Conservation (phyloP, 306 rosid species). For the Lotus japonicus region DNA sequence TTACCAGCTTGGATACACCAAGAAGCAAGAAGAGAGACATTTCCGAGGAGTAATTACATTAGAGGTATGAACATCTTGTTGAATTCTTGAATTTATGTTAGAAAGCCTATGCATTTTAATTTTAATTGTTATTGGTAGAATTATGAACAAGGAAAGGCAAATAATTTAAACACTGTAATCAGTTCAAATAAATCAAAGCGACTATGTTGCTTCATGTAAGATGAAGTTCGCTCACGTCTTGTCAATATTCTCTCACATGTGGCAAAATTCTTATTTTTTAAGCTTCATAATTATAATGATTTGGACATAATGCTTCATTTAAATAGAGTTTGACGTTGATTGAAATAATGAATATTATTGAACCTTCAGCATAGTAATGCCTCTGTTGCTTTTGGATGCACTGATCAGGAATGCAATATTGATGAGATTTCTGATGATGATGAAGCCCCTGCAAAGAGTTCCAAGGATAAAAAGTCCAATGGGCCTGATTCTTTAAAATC, state of each 20-base stretch:
- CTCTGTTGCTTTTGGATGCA: slow-evolving; percentile 16
- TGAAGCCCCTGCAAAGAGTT: slow-evolving; percentile 36
- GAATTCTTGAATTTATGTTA: slow-evolving; percentile 10
- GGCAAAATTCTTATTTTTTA: not conserved
- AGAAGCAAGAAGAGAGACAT: slow-evolving; percentile 53
- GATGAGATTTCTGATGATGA: slow-evolving; percentile 53
- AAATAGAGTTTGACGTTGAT: slow-evolving; percentile 12
- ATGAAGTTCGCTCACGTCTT: too few species aligned
- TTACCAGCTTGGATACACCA: slow-evolving; percentile 59
- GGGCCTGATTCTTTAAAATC: slow-evolving; percentile 46
- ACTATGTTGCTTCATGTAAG: not conserved
- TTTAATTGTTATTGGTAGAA: not conserved
- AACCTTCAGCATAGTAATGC: slow-evolving; percentile 7
- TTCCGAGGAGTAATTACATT: slow-evolving; percentile 50
- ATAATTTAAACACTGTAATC: not conserved
- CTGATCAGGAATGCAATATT: slow-evolving; percentile 47
- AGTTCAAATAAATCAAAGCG: not conserved
- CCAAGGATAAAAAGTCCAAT: slow-evolving; percentile 54
- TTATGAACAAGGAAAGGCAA: not conserved
- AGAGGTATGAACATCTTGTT: slow-evolving; percentile 37
- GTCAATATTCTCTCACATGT: not conserved
- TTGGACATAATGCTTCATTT: not conserved
- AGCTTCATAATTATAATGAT: not conserved
- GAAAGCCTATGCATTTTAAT: slow-evolving; percentile 6
- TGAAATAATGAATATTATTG: not conserved